Percentiles rank a stretch among this genome's conserved stretches.
Evolutionary conservation across 345 rosid genomes (phyloP).

Genomic region (Leavenworthia alabamica): DNA sequence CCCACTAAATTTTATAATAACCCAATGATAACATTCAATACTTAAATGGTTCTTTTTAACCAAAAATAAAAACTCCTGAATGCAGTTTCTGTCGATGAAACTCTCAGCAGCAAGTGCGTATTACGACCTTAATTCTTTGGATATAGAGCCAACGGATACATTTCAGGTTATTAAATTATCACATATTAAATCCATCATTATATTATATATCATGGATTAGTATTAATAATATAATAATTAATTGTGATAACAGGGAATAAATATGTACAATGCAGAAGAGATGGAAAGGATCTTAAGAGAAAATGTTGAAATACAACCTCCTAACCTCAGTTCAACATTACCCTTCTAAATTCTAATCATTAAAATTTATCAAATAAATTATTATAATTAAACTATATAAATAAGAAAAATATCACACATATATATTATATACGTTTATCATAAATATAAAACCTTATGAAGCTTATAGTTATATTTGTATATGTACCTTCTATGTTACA

Average conservation of each 20-base stretch:
- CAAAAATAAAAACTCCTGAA: conserved; percentile 1
- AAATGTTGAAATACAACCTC: conserved; percentile 8
- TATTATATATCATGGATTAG: background rate
- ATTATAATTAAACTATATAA: background rate
- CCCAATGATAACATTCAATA: background rate
- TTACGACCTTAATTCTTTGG: conserved; percentile 34
- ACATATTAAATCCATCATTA: background rate
- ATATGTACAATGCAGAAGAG: conserved; percentile 2
- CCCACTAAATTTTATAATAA: background rate
- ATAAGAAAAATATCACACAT: background rate
- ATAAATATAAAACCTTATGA: background rate
- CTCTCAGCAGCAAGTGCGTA: conserved; percentile 51
- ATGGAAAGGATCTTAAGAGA: conserved; percentile 22
- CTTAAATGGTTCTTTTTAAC: background rate
- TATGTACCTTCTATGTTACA: conserved; percentile 17
- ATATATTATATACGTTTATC: background rate
- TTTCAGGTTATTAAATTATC: conserved; percentile 27
- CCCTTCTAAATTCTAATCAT: conserved; percentile 21
- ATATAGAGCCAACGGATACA: conserved; percentile 32
- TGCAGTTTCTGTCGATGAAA: conserved; percentile 54
- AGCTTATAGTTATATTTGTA: background rate
- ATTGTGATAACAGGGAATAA: conserved; percentile 13
- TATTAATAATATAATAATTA: background rate
- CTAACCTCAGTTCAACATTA: background rate
- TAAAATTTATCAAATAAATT: background rate